These are phyloP conservation scores for Golubevia sp. DNA, from an alignment of 1,284 basidiomycete genomes.

Conservation along the genomic window DNA sequence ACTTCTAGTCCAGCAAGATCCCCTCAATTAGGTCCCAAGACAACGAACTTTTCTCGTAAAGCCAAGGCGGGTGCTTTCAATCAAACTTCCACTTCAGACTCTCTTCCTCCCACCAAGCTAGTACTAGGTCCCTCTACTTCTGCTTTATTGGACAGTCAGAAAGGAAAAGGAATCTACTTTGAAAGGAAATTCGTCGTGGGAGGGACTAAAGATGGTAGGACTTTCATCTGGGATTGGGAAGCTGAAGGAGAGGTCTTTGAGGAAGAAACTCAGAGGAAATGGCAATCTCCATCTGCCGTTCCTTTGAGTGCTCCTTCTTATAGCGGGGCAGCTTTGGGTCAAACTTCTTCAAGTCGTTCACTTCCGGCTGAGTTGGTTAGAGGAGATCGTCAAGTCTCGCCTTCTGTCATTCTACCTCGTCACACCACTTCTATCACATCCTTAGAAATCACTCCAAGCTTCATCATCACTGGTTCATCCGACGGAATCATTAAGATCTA, in stretches of 20 bases:
- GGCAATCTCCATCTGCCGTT: constrained; percentile 19
- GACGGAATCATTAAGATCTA: constrained; percentile 71
- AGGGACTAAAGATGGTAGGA: constrained; percentile 40
- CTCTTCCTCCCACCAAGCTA: constrained; percentile 19
- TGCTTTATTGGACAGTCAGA: not conserved
- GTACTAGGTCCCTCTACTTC: constrained; percentile 20
- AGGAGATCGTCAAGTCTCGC: constrained; percentile 69
- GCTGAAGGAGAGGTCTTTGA: constrained; percentile 19
- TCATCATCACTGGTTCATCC: constrained; percentile 55
- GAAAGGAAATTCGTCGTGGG: constrained; percentile 48
- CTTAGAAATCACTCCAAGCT: constrained; percentile 33
- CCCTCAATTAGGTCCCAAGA: not conserved
- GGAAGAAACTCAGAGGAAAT: constrained; percentile 20
- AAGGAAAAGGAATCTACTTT: constrained; percentile 17
- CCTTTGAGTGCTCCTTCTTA: not conserved
- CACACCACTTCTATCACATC: constrained; percentile 45
- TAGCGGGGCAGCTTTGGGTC: not conserved
- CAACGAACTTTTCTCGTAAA: constrained; percentile 14
- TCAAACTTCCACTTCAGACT: constrained; percentile 19
- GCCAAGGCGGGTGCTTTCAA: constrained; percentile 15
- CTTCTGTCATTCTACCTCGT: constrained; percentile 37
- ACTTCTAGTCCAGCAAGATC: not conserved
- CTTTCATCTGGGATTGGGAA: constrained; percentile 51
- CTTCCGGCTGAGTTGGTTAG: constrained; percentile 71
- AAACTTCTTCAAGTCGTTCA: no score